Evolutionary conservation across 2,329 filamentous ascomycete species (phyloP), one percentile per base, ranked within the genome.

Genomic region (Stagonosporopsis rhizophila): DNA sequence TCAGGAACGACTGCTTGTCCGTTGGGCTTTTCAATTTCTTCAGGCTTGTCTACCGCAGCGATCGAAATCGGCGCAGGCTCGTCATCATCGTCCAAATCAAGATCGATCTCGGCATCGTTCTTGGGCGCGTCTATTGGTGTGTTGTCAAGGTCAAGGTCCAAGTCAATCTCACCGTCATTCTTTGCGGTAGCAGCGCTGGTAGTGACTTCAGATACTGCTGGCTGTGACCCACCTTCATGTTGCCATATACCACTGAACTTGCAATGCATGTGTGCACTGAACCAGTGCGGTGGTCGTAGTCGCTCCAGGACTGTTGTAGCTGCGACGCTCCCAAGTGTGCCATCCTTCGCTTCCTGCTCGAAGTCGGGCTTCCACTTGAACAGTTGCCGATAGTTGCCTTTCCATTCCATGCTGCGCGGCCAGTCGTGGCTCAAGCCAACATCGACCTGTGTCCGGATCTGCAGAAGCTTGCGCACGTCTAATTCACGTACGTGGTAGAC

Each of bases 381-480:
- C 1, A 99, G 79, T 38, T 80, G 78, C 44, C 82, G 77, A 42
- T 83, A 78, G 70, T 98, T 83, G 5, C 95, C 95, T 61, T 87
- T 84, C 72, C 85, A 87, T 77, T 96, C 95, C 50, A 98, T 86
- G 0, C 84, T 88, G 45, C 88, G 86, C 0, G 95, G 95, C 95
- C 95, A 99, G 78, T 99, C 95, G 72, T 99, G 95, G 66, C 93
- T 97, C 49, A 99, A 77, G 2, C 93, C 92, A 40, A 99, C 80
- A 65, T 99, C 95, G 34, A 98, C 87, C 70, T 96, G 94, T 17
- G 90, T 91, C n/a, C 87, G 85, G 28, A 98, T 70, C 68, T 93
- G 87, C 35, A 97, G 81, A 30, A 99, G 79, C 77, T 97, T 98
- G 68, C 94, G 87, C n/a, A 91, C 85, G 72, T 99, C 95, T 12